These are phyloP conservation scores for Acanthamoeba sp. DNA, from an alignment of 208 protist genomes.

Conservation along the genomic window DNA sequence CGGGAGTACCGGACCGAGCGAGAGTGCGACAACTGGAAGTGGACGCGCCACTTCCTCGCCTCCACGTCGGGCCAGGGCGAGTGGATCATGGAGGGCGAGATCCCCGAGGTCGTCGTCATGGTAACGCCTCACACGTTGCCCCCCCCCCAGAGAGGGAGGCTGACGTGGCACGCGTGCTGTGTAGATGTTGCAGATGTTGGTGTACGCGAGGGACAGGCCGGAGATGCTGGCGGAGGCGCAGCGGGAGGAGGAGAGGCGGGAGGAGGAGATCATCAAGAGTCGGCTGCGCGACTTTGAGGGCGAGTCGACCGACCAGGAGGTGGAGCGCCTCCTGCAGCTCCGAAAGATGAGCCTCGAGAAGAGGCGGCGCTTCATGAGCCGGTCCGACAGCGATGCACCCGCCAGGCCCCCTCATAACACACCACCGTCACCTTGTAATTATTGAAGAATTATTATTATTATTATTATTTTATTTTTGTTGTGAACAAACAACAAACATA, in stretches of 20 bases:
- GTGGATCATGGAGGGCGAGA: constrained; percentile 81
- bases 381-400: not conserved
- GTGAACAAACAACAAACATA: too few species aligned
- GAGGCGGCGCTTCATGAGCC: constrained; percentile 7
- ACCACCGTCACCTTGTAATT: too few species aligned
- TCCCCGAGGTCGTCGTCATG: constrained; percentile 79
- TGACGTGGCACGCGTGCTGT: not conserved
- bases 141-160: too few species aligned
- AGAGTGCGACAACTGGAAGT: constrained; percentile 73
- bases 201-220: not conserved
- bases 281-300: not conserved
- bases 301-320: not conserved
- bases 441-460: too few species aligned
- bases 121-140: not conserved
- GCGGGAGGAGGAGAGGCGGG: not conserved
- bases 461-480: too few species aligned
- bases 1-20: constrained; percentile 73
- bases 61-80: constrained; percentile 75
- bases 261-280: not conserved
- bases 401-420: too few species aligned
- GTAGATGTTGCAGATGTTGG: not conserved
- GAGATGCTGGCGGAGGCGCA: not conserved
- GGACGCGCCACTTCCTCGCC: constrained; percentile 81
- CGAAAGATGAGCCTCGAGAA: not conserved
- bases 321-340: not conserved